phyloP scores from a whole-genome alignment of 1,284 basidiomycete species.

The Jaminaea rosea region DNA sequence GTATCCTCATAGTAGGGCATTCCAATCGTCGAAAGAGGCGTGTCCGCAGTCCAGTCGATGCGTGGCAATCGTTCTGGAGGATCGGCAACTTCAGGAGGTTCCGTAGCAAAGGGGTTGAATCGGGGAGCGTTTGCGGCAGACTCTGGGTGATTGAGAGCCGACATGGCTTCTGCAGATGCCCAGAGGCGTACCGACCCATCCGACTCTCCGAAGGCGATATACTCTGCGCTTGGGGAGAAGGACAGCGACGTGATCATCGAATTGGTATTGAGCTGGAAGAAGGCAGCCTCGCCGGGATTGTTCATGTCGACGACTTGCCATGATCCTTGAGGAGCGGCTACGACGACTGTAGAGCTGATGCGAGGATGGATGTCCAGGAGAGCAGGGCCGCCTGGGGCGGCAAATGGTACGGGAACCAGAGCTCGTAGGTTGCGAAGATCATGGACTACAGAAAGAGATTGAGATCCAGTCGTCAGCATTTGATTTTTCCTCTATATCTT shows the following conservation, averaged over 20 bases:
- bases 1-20: slow-evolving; percentile 73
- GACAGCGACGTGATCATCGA: slow-evolving; percentile 74
- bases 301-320: slow-evolving; percentile 81
- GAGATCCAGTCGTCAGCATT: no score
- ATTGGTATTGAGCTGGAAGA: slow-evolving; percentile 58
- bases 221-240: slow-evolving; percentile 75
- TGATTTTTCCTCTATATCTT: no score
- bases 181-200: slow-evolving; percentile 77
- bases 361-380: slow-evolving; percentile 77
- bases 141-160: slow-evolving; percentile 5
- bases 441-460: slow-evolving; percentile 53
- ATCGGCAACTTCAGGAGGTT: slow-evolving; percentile 77
- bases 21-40: slow-evolving; percentile 82
- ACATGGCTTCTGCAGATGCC: slow-evolving; percentile 53
- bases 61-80: slow-evolving; percentile 58
- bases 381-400: slow-evolving; percentile 65
- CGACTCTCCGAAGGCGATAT: slow-evolving; percentile 83
- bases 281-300: slow-evolving; percentile 60
- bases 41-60: slow-evolving; percentile 70
- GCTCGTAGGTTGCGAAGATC: slow-evolving; percentile 75
- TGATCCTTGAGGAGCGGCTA: slow-evolving; percentile 74
- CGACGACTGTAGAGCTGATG: slow-evolving; percentile 65
- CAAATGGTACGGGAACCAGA: slow-evolving; percentile 72
- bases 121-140: slow-evolving; percentile 51
- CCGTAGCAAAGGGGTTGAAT: slow-evolving; percentile 79